phyloP scores from a whole-genome alignment of 202 grass and related monocot genomes.

The Musa balbisiana region DNA sequence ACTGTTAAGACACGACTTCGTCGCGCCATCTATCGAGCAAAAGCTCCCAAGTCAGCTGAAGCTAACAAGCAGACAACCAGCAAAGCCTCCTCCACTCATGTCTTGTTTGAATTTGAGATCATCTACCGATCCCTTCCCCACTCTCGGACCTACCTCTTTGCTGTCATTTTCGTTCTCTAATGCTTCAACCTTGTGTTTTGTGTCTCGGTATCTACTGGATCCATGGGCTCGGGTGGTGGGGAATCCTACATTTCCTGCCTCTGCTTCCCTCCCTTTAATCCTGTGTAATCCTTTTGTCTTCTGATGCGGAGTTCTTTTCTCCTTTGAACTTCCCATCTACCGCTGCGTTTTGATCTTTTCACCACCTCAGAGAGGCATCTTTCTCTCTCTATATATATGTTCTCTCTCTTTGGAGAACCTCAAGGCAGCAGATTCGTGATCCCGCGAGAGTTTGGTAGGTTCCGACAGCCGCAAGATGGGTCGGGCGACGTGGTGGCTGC shows the following conservation, averaged over 20 bases:
- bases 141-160: too few species aligned
- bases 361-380: not conserved
- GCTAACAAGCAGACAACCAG: too few species aligned
- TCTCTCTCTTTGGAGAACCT: not conserved
- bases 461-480: constrained; percentile 40
- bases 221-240: too few species aligned
- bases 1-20: too few species aligned
- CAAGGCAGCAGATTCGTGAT: too few species aligned
- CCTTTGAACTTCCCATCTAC: not conserved
- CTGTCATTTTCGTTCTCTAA: too few species aligned
- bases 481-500: constrained; percentile 59
- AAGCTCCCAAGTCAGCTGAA: too few species aligned
- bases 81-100: too few species aligned
- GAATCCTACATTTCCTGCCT: not conserved
- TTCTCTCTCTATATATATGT: not conserved
- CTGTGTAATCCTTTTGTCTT: not conserved
- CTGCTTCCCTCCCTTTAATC: not conserved
- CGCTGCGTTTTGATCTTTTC: not conserved
- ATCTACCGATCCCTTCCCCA: too few species aligned
- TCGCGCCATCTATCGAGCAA: too few species aligned
- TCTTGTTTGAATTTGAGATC: too few species aligned
- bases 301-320: not conserved
- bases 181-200: not conserved
- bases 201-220: not conserved
- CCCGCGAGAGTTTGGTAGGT: too few species aligned